Evolutionary conservation across 2,329 filamentous ascomycete genomes (phyloP), one percentile per base, ranked within the genome.

Genomic region (Biscogniauxia marginata): DNA sequence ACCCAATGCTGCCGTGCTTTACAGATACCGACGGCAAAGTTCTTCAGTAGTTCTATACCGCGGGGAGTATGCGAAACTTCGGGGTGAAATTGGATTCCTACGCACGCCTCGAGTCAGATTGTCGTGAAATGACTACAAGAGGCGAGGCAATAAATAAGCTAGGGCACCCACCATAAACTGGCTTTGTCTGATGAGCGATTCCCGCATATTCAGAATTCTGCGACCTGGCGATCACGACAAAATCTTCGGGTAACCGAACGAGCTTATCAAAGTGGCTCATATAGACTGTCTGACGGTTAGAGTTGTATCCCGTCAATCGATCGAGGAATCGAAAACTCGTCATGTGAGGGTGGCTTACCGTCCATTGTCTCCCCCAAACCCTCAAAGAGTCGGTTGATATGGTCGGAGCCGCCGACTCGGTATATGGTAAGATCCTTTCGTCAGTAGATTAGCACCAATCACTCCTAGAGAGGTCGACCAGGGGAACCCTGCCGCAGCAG

Each of bases 181-280:
- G 85, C 77, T 88, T 85, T 7, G 75, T 74, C 70, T 84, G 70
- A 70, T 92, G 88, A 18, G 87, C 89, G 65, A 93, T 96, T 56
- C 85, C 91, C 9, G 93, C 93, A 65, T 84, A 96, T 21, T 87
- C 84, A 0, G 89, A 86, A 75, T 95, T 96, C 50, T 78, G 70
- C 2, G 91, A 93, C 4, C 80, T 87, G 50, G 89, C 92, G 65
- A 96, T 84, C 16, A 81, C 85, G 57, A 83, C 75, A 71, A 96
- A 96, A 44, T 80, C 83, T 34, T 87, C 77, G 7, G 93, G 93
- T 43, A 96, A 79, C 54, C 82, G 77, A 43, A 81, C 82, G 9
- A 98, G 83, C 79, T 96, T 96, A 75, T 97, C 92, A 56, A 86
- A 87, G 72, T 98, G 93, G 63, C 84, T 89, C 93, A 97, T 97